Conservation (phyloP, 2,329 filamentous ascomycete genomes). For the Fusarium sp. region DNA sequence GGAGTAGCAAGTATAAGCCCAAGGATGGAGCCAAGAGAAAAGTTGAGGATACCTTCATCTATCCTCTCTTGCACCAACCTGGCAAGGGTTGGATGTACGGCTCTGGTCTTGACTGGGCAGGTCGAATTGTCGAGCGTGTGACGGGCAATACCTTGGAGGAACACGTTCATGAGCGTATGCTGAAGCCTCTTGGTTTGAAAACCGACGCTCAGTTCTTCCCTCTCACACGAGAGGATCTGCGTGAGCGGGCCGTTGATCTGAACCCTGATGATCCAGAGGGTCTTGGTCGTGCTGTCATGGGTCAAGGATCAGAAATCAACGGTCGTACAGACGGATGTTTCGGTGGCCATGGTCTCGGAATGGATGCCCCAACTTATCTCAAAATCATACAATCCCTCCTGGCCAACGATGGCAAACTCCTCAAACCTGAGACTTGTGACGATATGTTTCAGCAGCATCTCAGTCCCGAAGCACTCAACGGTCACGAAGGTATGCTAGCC, state of each 20-base stretch:
- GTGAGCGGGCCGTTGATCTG: constrained; percentile 52
- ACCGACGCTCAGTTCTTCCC: constrained; percentile 55
- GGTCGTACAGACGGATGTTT: constrained; percentile 53
- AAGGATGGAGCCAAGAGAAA: constrained; percentile 38
- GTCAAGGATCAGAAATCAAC: constrained; percentile 51
- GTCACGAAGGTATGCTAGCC: constrained; percentile 47
- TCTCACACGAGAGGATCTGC: constrained; percentile 52
- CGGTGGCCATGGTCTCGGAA: constrained; percentile 60
- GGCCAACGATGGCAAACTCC: constrained; percentile 61
- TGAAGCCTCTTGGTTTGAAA: constrained; percentile 58
- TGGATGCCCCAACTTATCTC: constrained; percentile 55
- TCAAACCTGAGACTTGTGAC: constrained; percentile 56
- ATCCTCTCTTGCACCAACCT: constrained; percentile 64
- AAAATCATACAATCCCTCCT: constrained; percentile 61
- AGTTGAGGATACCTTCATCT: constrained; percentile 57
- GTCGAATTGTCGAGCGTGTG: constrained; percentile 62
- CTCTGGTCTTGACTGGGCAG: constrained; percentile 64
- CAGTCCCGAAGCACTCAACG: constrained; percentile 43
- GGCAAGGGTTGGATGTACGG: constrained; percentile 65
- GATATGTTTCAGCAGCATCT: constrained; percentile 64
- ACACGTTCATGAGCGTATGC: constrained; percentile 59
- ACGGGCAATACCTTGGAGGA: constrained; percentile 58
- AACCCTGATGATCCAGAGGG: constrained; percentile 55
- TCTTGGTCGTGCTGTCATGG: constrained; percentile 52
- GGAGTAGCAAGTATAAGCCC: constrained; percentile 50